These are phyloP conservation scores for Excoecaria agallocha DNA, from an alignment of 345 rosid species.

Conservation along the genomic window DNA sequence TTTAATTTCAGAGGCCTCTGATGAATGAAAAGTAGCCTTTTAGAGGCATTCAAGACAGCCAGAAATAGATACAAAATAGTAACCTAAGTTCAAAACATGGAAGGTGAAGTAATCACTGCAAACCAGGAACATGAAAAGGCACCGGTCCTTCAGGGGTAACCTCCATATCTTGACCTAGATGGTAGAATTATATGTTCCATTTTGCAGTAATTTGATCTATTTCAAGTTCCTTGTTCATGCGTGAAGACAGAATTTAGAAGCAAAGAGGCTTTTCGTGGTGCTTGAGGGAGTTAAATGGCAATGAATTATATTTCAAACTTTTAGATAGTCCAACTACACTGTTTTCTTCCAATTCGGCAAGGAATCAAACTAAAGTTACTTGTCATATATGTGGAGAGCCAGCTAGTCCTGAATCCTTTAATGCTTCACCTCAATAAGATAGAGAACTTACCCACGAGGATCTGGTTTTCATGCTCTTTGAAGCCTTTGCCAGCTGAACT, in stretches of 20 bases:
- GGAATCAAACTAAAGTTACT: not conserved
- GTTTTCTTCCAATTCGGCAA: not conserved
- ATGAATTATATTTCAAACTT: not conserved
- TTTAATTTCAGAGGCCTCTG: not conserved
- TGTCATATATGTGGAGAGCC: not conserved
- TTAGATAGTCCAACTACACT: not conserved
- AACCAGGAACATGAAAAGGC: not conserved
- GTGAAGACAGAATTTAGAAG: not conserved
- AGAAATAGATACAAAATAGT: not conserved
- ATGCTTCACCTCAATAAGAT: not conserved
- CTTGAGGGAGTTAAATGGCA: not conserved
- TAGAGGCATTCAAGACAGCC: not conserved
- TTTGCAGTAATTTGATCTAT: not conserved
- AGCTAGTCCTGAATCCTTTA: not conserved
- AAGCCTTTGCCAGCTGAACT: conserved; percentile 53
- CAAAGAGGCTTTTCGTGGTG: not conserved
- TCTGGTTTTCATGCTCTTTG: conserved; percentile 54
- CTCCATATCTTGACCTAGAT: not conserved
- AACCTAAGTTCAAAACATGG: not conserved
- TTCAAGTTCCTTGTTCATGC: not conserved
- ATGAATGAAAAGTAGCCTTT: not conserved
- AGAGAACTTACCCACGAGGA: conserved; percentile 51
- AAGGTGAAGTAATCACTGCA: not conserved
- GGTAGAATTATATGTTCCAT: not conserved
- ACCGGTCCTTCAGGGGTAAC: not conserved